Conservation (phyloP, 768 basidiomycete genomes). For the Podaxis pistillaris region DNA sequence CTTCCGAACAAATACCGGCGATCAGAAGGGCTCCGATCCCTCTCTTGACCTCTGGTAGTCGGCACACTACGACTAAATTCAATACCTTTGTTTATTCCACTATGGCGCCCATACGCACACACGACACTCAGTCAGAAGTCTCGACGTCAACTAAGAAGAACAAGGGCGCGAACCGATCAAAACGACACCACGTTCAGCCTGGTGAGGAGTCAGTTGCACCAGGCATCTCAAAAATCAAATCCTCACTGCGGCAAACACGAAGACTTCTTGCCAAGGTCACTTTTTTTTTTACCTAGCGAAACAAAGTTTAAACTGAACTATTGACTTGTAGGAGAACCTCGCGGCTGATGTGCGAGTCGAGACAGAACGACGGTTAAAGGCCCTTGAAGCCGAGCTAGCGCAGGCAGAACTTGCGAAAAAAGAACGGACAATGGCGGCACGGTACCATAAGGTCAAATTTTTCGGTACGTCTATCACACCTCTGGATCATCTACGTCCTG, state of each 20-base stretch:
- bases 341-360: constrained; percentile 83
- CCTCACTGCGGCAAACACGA: constrained; percentile 78
- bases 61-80: neutral
- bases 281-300: neutral
- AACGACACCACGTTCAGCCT: constrained; percentile 23
- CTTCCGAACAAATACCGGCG: constrained; percentile 18
- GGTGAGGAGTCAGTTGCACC: constrained; percentile 39
- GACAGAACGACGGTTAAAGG: constrained; percentile 75
- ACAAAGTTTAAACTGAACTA: neutral
- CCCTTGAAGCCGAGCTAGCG: constrained; percentile 71
- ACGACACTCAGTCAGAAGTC: constrained; percentile 21
- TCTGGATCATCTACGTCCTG: neutral
- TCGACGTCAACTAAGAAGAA: constrained; percentile 24
- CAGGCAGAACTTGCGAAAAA: constrained; percentile 61
- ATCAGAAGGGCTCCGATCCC: neutral
- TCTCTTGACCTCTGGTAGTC: neutral
- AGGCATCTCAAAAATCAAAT: constrained; percentile 86
- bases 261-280: constrained; percentile 77
- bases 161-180: constrained; percentile 21
- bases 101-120: constrained; percentile 28
- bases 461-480: constrained; percentile 61
- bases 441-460: constrained; percentile 92
- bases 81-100: neutral
- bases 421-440: constrained; percentile 69
- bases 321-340: constrained; percentile 57